Evolutionary conservation across 805 yeast genomes (phyloP), one percentile per base, ranked within the genome.

Genomic region (Candida suzukii): DNA sequence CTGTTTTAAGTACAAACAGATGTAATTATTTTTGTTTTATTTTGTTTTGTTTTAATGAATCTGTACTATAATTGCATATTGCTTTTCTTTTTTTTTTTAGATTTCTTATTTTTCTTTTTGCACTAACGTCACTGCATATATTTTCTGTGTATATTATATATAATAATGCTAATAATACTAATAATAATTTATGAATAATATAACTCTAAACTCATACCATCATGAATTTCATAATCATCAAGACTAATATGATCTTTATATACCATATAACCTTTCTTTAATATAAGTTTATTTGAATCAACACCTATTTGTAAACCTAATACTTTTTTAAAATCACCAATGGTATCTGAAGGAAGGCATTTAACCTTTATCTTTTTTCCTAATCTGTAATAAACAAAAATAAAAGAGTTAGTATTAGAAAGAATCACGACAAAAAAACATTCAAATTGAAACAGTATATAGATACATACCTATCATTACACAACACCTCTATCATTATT

Each of bases 201-300:
- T 58, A 91, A 64, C 63, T 91, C 99, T 49, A 91, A 62, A 60
- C 82, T 87, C 46, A 84, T 81, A 10, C 95, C 95, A 58, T 88
- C 82, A 55, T 88, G 95, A 17, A 91, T 79, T 59, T 91, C 99
- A 57, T 93, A 91, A 60, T 91, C 99, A n/a, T 83, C 96, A 35
- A 91, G 67, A 1, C 90, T 73, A 41, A 91, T 91, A 57, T 90
- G 97, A 54, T 91, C 93, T 57, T 93, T 93, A 59, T 77, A 79
- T 0, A 85, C 76, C 49, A 78, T 82, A 53, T 88, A 81, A 1
- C 97, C 96, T 56, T 87, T 90, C 60, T 88, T 90, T 47, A 91
- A 68, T 0, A 84, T 76, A 42, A 82, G 60, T 48, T 78, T 78
- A 18, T 79, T 84, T 17, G 76, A 66, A 1, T 80, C 62, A 2